Evolutionary conservation across 306 rosid genomes (phyloP), one percentile per base, ranked within the genome.

Genomic region (Fagus crenata): DNA sequence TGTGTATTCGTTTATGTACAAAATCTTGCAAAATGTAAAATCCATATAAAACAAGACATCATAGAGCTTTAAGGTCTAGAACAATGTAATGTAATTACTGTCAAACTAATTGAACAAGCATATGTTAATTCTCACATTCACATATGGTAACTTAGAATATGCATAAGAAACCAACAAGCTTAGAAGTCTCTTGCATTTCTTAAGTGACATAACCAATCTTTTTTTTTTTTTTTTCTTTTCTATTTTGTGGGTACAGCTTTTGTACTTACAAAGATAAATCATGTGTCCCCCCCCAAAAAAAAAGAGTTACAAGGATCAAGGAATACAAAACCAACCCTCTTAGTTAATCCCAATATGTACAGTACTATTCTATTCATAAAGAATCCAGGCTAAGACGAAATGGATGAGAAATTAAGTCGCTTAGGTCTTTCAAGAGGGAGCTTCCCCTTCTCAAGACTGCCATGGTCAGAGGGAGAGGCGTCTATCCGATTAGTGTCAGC

Each of bases 381-480:
- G 40, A 53, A 53, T 22, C 4, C 39, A n/a, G 69, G 81, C 82
- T 58, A 60, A 76, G 35, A 77, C 14, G 67, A 51, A 63, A 49
- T 72, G 40, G 59, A 79, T 56, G 76, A 67, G 46, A 64, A 77
- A 18, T 59, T 40, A 37, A 59, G 76, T 60, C 68, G 85, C 71
- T 81, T 81, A n/a, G 85, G 89, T 79, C 76, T 82, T 84, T 81
- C 93, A 65, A 78, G 88, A 65, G 89, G 88, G 75, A 88, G 90
- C 77, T 85, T 88, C 79, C 86, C 91, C 84, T 87, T 85, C 87
- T 91, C 96, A 33, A 81, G 81, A 79, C 69, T 43, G 33, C 74
- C 69, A 81, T 76, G 81, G 53, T 71, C 82, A 7, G 89, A 77
- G 70, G 75, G 80, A 49, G 88, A 72, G 74, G 77, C 67, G 72